A percentile compares a stretch with the other conserved stretches of the same genome.
Evolutionary conservation across 352 stramenopile species (phyloP).

Genomic region (Peronosclerospora sorghi): DNA sequence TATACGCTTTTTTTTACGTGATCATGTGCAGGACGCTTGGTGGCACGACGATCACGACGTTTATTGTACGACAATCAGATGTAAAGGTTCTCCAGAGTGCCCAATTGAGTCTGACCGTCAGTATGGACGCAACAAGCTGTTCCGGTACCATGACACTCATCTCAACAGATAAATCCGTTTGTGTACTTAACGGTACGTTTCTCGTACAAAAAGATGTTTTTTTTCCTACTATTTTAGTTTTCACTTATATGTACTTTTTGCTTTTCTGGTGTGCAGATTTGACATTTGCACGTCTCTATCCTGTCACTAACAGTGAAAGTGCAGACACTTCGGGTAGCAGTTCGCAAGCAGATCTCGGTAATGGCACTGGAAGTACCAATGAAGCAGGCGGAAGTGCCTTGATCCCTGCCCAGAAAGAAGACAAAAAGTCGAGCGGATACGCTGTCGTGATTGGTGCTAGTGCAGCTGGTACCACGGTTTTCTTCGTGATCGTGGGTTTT

Average conservation of each 20-base stretch:
- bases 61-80: slow-evolving; percentile 28
- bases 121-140: slow-evolving; percentile 12
- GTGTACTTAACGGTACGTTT: slow-evolving; percentile 19
- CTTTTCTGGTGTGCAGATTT: slow-evolving; percentile 7
- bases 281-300: slow-evolving; percentile 22
- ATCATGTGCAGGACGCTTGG: slow-evolving; percentile 20
- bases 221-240: background rate
- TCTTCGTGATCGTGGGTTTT: slow-evolving; percentile 15
- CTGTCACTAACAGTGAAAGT: slow-evolving; percentile 5
- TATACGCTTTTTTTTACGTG: background rate
- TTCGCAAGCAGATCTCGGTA: too few species aligned
- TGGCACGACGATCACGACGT: slow-evolving; percentile 19
- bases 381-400: slow-evolving; percentile 1
- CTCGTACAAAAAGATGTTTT: background rate
- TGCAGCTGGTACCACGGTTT: slow-evolving; percentile 9
- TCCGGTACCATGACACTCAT: slow-evolving; percentile 15
- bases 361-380: slow-evolving; percentile 6
- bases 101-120: slow-evolving; percentile 15
- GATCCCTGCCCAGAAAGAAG: slow-evolving; percentile 2
- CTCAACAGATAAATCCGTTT: slow-evolving; percentile 10
- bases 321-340: background rate
- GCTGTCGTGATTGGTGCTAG: slow-evolving; percentile 11
- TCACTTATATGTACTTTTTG: too few species aligned
- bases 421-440: slow-evolving; percentile 10
- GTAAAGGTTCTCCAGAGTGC: slow-evolving; percentile 18